Conservation (phyloP, 306 rosid genomes). For the Sindora glabra region DNA sequence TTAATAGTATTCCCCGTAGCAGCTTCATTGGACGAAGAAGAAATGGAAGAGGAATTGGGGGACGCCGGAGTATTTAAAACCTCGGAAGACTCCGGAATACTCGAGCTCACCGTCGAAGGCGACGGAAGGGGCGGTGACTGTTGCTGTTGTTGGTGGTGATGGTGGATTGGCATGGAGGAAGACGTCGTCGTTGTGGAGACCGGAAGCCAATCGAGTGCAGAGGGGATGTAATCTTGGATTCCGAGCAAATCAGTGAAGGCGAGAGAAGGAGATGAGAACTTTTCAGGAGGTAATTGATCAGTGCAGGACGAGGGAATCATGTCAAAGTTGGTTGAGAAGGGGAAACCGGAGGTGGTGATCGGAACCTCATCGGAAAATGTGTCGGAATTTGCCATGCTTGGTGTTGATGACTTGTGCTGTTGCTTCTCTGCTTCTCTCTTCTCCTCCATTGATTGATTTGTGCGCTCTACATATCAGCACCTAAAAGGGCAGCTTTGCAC, state of each 20-base stretch:
- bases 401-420: constrained; percentile 12
- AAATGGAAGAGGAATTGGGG: constrained; percentile 57
- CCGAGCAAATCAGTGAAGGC: constrained; percentile 43
- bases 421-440: constrained; percentile 34
- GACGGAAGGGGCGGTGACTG: constrained; percentile 21
- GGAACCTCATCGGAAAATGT: constrained; percentile 50
- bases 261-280: constrained; percentile 17
- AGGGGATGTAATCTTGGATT: constrained; percentile 19
- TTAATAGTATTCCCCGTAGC: constrained; percentile 2
- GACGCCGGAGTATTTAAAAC: constrained; percentile 59
- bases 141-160: neutral
- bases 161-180: neutral
- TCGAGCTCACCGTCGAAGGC: constrained; percentile 31
- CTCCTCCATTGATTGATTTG: constrained; percentile 20
- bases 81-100: constrained; percentile 50
- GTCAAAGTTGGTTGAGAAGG: constrained; percentile 45
- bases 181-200: neutral
- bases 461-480: neutral
- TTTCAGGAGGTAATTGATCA: constrained; percentile 17
- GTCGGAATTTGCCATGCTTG: constrained; percentile 30
- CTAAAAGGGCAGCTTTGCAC: constrained; percentile 4
- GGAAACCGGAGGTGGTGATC: constrained; percentile 7
- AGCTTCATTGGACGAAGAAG: constrained; percentile 61
- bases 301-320: constrained; percentile 20
- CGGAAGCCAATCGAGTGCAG: constrained; percentile 43